Evolutionary conservation across 176 grass and related monocot species (phyloP), one percentile per base, ranked within the genome.

Genomic region (Carex scoparia): DNA sequence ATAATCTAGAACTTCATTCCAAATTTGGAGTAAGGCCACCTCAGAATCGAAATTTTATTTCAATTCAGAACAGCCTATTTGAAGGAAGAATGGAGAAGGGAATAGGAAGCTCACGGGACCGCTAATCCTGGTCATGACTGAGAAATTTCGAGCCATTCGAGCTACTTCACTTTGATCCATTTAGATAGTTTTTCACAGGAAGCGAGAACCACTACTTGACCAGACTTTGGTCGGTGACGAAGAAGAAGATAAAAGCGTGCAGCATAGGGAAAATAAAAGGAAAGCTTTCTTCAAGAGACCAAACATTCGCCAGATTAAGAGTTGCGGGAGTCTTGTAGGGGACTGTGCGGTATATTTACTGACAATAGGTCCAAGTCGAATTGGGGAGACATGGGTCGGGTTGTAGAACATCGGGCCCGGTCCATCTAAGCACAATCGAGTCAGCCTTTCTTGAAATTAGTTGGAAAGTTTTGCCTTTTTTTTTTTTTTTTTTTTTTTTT

Each of bases 131-230:
- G 80, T 91, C 92, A 98, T 92, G 59, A 88, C 93, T 15, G 93
- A 80, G 75, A 98, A 98, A 82, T 80, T 84, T 46, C 91, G 91
- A 84, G 89, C 86, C 2, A 90, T 84, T 65, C 84, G 79, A 78
- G 86, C 89, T 33, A 92, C 67, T 80, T 98, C 91, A 4, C 71
- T 42, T 69, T 61, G 54, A 65, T 91, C 91, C 95, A 94, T 98
- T 70, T 8, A 5, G 9, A 42, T 46, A 23, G 57, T 27, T 63
- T 53, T 67, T 9, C 27, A 51, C 59, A 65, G 37, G 61, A n/a
- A 7, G 37, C 15, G 35, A 65, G 61, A 82, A 51, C 60, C 11
- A 66, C 14, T 49, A 68, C 40, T 56, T 15, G 27, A 56, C 73
- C 70, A 27, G 70, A 75, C 44, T 56, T 13, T 32, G 9, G 11